Evolutionary conservation across 2,329 filamentous ascomycete species (phyloP), one percentile per base, ranked within the genome.

Genomic region (Trichophyton benhamiae): DNA sequence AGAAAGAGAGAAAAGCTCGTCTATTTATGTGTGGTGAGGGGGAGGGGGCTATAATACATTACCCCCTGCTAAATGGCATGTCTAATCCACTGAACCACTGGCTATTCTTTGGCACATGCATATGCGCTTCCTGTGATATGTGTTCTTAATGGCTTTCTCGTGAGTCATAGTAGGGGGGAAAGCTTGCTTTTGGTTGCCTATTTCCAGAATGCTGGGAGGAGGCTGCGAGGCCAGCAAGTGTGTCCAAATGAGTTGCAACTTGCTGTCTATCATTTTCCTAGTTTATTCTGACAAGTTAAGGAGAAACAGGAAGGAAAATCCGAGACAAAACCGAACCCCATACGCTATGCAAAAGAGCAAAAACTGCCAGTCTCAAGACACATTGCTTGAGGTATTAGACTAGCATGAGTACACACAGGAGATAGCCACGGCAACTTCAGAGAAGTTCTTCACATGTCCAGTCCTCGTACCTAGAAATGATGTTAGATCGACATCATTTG

Each of bases 371-470:
- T 59, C 33, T 25, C 57, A 22, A 48, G 33, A 8, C 13, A 9
- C 46, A 27, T 3, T 49, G 13, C 20, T 20, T 49, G 17, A 57
- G 49, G 57, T 36, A 25, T 22, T 17, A 25, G 46, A 49, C 33
- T 9, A 13, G 11, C 33, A 49, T 49, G 22, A 20, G n/a, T 8
- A 53, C 25, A 25, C 9, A 4, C 17, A 15, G 25, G 9, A 33
- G 49, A 30, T 53, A 27, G 6, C 8, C 11, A n/a, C 9, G 22
- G 13, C n/a, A 33, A 30, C 22, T 42, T 72, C 76, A 82, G 61
- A 96, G 82, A 66, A 97, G 81, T 77, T 99, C 94, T 77, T 97
- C 94, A 77, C 91, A 96, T 41, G 91, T 95, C 94, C 94, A 99
- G 75, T 99, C 94, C 82, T 99, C 94, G 76, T 97, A 97, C 79